Evolutionary conservation across 2,329 filamentous ascomycete species (phyloP).

Genomic region (Nemania abortiva): DNA sequence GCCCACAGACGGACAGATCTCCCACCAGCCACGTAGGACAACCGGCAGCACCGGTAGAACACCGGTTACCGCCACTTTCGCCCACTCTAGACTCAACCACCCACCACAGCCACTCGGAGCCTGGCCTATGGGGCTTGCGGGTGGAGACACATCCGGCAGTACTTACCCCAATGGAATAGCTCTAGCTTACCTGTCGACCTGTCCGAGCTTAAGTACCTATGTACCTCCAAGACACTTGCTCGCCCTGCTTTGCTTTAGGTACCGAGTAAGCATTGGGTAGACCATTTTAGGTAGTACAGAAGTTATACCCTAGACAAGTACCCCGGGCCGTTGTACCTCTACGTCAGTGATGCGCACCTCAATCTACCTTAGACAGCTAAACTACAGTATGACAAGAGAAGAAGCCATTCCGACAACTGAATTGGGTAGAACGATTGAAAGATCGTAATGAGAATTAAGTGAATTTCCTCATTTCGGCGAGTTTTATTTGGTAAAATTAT

Average conservation of each 20-base stretch:
- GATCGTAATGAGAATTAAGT: neutral
- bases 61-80: constrained; percentile 1
- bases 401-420: neutral
- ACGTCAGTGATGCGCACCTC: neutral
- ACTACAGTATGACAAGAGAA: neutral
- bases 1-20: neutral
- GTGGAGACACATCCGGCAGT: neutral
- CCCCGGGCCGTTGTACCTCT: neutral
- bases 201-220: neutral
- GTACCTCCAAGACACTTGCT: neutral
- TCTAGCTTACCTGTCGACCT: neutral
- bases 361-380: neutral
- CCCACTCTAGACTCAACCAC: neutral
- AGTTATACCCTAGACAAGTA: neutral
- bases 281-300: constrained; percentile 1
- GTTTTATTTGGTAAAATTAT: neutral
- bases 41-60: neutral
- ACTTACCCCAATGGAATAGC: neutral
- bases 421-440: neutral
- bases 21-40: constrained; percentile 10
- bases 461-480: constrained; percentile 9
- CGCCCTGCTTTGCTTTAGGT: neutral
- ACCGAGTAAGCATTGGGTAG: no score
- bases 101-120: constrained; percentile 9
- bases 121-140: neutral